phyloP scores from a whole-genome alignment of 176 grass and related monocot species.

The Raddia distichophylla region DNA sequence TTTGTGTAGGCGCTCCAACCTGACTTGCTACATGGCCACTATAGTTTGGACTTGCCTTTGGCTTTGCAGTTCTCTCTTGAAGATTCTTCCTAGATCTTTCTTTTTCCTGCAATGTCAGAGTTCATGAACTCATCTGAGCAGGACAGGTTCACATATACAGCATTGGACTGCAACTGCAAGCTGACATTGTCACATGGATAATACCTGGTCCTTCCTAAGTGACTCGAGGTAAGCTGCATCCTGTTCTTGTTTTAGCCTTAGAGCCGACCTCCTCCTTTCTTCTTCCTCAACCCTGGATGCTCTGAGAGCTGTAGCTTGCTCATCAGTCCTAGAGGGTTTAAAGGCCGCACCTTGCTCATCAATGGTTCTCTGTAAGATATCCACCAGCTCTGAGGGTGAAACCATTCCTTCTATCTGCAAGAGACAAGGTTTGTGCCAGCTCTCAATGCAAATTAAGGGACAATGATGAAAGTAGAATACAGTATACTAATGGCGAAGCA shows the following conservation, averaged over 20 bases:
- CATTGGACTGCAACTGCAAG: not conserved
- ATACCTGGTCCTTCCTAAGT: constrained; percentile 64
- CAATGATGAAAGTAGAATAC: not conserved
- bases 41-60: constrained; percentile 21
- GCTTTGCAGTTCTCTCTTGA: constrained; percentile 35
- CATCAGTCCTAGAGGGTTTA: not conserved
- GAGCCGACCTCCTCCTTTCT: constrained; percentile 51
- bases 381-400: constrained; percentile 64
- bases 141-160: not conserved
- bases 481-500: not conserved
- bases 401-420: constrained; percentile 67
- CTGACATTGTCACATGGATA: not conserved
- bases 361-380: constrained; percentile 68
- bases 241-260: constrained; percentile 54
- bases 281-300: constrained; percentile 56
- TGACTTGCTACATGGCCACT: constrained; percentile 18
- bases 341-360: constrained; percentile 64
- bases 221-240: constrained; percentile 71
- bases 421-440: not conserved
- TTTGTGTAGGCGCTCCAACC: constrained; percentile 36
- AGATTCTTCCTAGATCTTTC: constrained; percentile 35
- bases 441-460: not conserved
- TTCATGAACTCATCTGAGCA: not conserved
- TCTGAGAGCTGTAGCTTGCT: constrained; percentile 23
- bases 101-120: constrained; percentile 49